Conservation (phyloP, 306 rosid genomes). For the Dryas alaskensis region DNA sequence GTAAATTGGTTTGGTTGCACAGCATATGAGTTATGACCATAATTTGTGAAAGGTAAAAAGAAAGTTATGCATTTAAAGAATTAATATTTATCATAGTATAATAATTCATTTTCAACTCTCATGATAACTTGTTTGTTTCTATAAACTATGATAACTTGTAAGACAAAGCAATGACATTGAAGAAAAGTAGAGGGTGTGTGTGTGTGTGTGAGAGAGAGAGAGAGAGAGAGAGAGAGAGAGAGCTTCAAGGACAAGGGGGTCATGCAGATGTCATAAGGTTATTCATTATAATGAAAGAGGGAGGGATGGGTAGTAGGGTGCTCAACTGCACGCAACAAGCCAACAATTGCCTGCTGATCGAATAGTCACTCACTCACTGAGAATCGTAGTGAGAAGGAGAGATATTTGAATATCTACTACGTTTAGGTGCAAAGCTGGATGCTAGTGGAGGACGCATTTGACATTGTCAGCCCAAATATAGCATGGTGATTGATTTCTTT, state of each 20-base stretch:
- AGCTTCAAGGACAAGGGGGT: neutral
- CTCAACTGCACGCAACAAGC: conserved; percentile 29
- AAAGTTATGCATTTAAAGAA: neutral
- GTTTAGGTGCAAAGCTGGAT: conserved; percentile 44
- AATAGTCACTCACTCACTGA: conserved; percentile 25
- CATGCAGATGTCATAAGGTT: conserved; percentile 46
- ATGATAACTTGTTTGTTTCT: conserved; percentile 17
- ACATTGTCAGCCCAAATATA: conserved; percentile 56
- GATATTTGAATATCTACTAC: conserved; percentile 30
- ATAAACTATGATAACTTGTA: conserved; percentile 34
- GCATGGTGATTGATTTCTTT: conserved; percentile 31
- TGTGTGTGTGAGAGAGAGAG: neutral
- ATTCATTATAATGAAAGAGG: conserved; percentile 37
- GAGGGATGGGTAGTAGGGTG: conserved; percentile 28
- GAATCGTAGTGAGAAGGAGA: neutral
- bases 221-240: conserved; percentile 20
- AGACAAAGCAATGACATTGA: conserved; percentile 31
- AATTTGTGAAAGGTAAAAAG: neutral
- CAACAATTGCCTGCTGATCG: neutral
- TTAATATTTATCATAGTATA: neutral
- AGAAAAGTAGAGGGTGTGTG: conserved; percentile 1
- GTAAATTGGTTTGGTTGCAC: neutral
- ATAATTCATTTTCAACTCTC: neutral
- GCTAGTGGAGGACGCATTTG: conserved; percentile 55
- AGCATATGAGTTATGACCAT: neutral